These are phyloP conservation scores for Byssochlamys sp. DNA, from an alignment of 2,329 filamentous ascomycete species.

Conservation along the genomic window DNA sequence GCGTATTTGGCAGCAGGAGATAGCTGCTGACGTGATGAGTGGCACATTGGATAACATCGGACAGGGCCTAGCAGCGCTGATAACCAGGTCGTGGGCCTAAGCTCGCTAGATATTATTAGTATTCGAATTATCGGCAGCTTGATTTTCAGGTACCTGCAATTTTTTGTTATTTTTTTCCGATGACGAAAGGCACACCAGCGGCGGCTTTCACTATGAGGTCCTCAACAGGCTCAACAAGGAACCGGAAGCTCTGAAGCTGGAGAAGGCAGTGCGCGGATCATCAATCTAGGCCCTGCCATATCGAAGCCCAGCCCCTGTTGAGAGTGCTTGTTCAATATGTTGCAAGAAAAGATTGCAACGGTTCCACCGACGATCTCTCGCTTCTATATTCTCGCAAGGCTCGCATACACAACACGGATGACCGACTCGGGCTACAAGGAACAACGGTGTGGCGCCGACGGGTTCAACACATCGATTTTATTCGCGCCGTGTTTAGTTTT, in stretches of 20 bases:
- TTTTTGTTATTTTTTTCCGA: neutral
- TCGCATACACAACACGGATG: neutral
- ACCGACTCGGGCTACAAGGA: neutral
- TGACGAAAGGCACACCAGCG: neutral
- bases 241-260: neutral
- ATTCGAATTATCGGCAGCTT: neutral
- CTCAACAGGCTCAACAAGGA: neutral
- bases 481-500: neutral
- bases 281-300: neutral
- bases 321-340: neutral
- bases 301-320: neutral
- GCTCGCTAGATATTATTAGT: neutral
- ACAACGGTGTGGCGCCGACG: neutral
- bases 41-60: neutral
- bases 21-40: neutral
- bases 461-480: neutral
- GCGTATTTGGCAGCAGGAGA: neutral
- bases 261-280: neutral
- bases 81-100: neutral
- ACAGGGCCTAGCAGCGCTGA: neutral
- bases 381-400: neutral
- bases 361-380: neutral
- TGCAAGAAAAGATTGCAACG: neutral
- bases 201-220: neutral
- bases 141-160: neutral